Base-by-base conservation (phyloP, 1,139 yeast species). In the Protomyces lactucae-debilis region DNA sequence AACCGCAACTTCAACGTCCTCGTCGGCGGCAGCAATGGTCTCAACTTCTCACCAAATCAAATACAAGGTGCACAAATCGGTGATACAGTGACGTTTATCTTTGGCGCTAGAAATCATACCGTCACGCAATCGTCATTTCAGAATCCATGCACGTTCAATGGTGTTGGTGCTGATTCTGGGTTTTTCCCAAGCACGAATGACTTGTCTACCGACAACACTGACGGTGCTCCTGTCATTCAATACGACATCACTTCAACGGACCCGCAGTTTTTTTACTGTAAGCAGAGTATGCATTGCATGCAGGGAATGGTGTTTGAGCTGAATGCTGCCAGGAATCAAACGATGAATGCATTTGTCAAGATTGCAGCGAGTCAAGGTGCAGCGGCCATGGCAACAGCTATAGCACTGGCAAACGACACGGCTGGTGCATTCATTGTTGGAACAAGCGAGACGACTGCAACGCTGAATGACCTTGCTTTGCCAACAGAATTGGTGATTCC, bases 251-350 rank as follows among this genome's bases (percentile, higher is more conserved):
- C 36, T 10, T 21, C 25, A 0, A 14, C 40, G 32, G 54, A 14
- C 10, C 54, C 60, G 18, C 45, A 45, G 16, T 56, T 21, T 21
- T 56, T 36, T 18, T 56, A 14, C 45, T 56, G 60, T 46, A 40
- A n/a, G 32, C 60, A 56, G n/a, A 14, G 32, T 14, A 40, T n/a
- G 43, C 60, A 56, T 46, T 56, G 60, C 25, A 25, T 18, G 45
- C 36, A 16, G 16, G 60, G 60, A 14, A 56, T 56, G 60, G 60
- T 56, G 16, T 56, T 56, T 25, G 60, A 60, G 14, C n/a, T 56
- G 12, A 56, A 56, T 35, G 23, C 54, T 12, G n/a, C 60, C 9
- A 8, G 25, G 6, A 18, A 37, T 14, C 48, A 55, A 36, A 10
- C 51, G 28, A 39, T 55, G 23, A 35, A 14, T n/a, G 8, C 18